phyloP scores from a whole-genome alignment of 1,139 yeast species.

The Yamadazyma epiphylla region DNA sequence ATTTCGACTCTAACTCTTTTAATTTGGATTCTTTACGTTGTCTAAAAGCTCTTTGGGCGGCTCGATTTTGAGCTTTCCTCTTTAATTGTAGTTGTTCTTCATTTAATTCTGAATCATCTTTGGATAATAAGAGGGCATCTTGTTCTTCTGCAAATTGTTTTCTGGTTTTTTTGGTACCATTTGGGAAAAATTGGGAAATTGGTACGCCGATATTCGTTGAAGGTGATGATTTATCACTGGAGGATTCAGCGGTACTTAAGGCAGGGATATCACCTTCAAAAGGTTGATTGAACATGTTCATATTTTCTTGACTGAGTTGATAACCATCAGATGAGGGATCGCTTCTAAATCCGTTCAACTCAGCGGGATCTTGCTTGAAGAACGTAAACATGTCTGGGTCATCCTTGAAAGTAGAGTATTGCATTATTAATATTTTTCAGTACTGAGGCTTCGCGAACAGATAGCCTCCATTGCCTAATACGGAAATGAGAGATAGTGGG shows the following conservation, averaged over 20 bases:
- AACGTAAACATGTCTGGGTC: slow-evolving; percentile 1
- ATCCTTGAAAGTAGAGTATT: background rate
- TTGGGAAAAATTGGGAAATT: background rate
- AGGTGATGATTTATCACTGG: slow-evolving; percentile 16
- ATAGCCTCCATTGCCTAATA: no score
- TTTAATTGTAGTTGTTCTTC: slow-evolving; percentile 51
- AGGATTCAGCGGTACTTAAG: slow-evolving; percentile 6
- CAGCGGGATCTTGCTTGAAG: no score
- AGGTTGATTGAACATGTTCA: slow-evolving; percentile 9
- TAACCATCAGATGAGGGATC: slow-evolving; percentile 2
- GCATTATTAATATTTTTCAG: background rate
- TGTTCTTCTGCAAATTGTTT: slow-evolving; percentile 31
- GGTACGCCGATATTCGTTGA: slow-evolving; percentile 8
- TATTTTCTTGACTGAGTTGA: slow-evolving; percentile 11
- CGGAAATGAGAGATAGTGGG: no score
- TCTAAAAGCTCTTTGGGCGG: slow-evolving; percentile 87
- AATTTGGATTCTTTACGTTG: slow-evolving; percentile 76
- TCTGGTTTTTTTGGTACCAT: slow-evolving; percentile 13
- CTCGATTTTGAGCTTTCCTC: slow-evolving; percentile 80
- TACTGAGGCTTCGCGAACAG: no score
- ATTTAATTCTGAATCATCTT: slow-evolving; percentile 38
- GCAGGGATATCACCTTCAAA: slow-evolving; percentile 1
- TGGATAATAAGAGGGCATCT: slow-evolving; percentile 35
- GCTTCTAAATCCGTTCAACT: background rate
- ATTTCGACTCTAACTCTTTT: slow-evolving; percentile 61